Conservation (phyloP, 768 basidiomycete species). For the Auriculariales sp. region DNA sequence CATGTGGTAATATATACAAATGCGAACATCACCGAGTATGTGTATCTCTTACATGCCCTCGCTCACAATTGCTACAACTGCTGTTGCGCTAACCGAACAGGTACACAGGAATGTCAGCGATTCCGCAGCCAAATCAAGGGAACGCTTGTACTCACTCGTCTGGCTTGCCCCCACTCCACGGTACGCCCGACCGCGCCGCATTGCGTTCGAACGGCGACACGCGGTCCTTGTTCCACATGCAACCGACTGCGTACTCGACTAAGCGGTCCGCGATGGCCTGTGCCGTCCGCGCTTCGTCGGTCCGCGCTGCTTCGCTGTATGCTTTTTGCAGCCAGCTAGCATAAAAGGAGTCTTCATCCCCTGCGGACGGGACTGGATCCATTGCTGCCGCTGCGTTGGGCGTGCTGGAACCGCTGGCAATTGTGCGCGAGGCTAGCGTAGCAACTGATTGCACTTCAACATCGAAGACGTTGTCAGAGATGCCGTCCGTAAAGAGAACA, state of each 20-base stretch:
- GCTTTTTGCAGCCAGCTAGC: too few relatives aligned
- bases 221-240: slow-evolving; percentile 52
- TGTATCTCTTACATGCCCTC: slow-evolving; percentile 7
- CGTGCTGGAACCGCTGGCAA: neutral
- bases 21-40: too few relatives aligned
- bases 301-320: too few relatives aligned
- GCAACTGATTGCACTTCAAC: slow-evolving; percentile 59
- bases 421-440: slow-evolving; percentile 42
- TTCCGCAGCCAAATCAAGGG: neutral
- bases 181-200: slow-evolving; percentile 1
- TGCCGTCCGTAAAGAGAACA: slow-evolving; percentile 32
- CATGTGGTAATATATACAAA: too few relatives aligned
- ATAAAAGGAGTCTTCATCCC: too few relatives aligned
- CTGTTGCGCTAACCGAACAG: slow-evolving; percentile 4
- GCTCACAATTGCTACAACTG: slow-evolving; percentile 5
- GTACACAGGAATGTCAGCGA: neutral
- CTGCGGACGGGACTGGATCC: neutral
- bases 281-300: slow-evolving; percentile 44
- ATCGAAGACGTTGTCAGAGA: slow-evolving; percentile 47
- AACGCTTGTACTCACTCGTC: slow-evolving; percentile 5
- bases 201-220: slow-evolving; percentile 55
- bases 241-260: slow-evolving; percentile 50
- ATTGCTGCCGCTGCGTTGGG: neutral
- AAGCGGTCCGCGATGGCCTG: slow-evolving; percentile 61
- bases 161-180: slow-evolving; percentile 6